These are phyloP conservation scores for Fragosphaeria purpurea DNA, from an alignment of 2,329 filamentous ascomycete genomes.

Conservation along the genomic window DNA sequence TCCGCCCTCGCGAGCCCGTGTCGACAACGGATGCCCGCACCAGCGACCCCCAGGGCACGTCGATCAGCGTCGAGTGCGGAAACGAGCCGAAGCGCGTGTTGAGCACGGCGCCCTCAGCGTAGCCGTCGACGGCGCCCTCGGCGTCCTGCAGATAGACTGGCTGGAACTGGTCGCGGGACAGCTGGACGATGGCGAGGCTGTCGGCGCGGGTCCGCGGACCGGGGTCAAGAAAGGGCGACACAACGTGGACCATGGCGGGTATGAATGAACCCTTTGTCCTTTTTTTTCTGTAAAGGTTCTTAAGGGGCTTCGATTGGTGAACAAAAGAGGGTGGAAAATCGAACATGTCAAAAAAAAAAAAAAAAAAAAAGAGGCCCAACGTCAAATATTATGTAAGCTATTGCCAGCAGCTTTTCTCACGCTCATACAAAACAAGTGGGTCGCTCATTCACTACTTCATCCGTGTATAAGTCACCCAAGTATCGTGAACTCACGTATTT, in stretches of 20 bases:
- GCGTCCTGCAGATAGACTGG: constrained; percentile 60
- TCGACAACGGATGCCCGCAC: constrained; percentile 83
- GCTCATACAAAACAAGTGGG: neutral
- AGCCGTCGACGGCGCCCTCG: constrained; percentile 56
- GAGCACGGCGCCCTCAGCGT: constrained; percentile 65
- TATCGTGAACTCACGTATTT: too few species aligned
- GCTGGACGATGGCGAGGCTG: constrained; percentile 71
- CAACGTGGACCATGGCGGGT: neutral
- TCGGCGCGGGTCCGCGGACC: constrained; percentile 51
- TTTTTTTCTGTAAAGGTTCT: too few species aligned
- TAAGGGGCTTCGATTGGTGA: too few species aligned
- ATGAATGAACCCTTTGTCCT: neutral
- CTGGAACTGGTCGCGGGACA: constrained; percentile 77
- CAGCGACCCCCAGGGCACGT: constrained; percentile 83
- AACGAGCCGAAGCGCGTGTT: constrained; percentile 94
- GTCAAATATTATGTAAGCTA: neutral
- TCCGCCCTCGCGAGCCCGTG: constrained; percentile 76
- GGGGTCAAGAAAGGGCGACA: constrained; percentile 72
- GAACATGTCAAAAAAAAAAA: too few species aligned
- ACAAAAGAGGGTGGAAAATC: too few species aligned
- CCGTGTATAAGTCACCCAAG: too few species aligned
- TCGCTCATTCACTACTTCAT: too few species aligned
- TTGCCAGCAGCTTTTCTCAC: neutral
- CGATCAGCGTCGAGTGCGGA: constrained; percentile 66
- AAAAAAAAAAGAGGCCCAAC: too few species aligned